Evolutionary conservation across 306 rosid species (phyloP), one percentile per base, ranked within the genome.

Genomic region (Mucuna pruriens): DNA sequence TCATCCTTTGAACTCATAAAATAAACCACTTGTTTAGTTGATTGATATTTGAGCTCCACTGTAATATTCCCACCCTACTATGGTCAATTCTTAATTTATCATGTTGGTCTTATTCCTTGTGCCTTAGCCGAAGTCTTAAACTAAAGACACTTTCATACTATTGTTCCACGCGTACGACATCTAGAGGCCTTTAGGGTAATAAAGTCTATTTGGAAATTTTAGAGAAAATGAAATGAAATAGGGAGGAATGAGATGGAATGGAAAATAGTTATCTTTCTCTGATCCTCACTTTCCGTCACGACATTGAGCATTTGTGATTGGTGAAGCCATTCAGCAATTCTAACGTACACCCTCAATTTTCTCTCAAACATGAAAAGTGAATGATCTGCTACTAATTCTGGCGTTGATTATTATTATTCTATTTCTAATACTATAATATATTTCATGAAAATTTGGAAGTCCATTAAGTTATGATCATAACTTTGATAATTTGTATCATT

Each of bases 41-140:
- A 26, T 62, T 77, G n/a, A n/a, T n/a, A n/a, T n/a, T n/a, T n/a
- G 71, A 52, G 61, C 42, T 82, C 36, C 57, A 68, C 23, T 57
- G 58, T 36, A 16, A 46, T n/a, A n/a, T 39, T 44, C 1, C 48
- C 68, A 49, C 33, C 23, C 40, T 23, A 63, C n/a, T 11, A 33
- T 23, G 7, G 64, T 55, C n/a, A n/a, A n/a, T n/a, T 82, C 38
- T 65, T 33, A 0, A n/a, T n/a, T 34, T 31, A 61, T 70, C 39
- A 15, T 9, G 34, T 45, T 69, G 45, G 72, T 71, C n/a, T n/a
- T n/a, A n/a, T n/a, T 29, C 31, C 31, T 29, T 29, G 31, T 29
- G 31, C 31, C 31, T 29, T 29, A 29, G 31, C 31, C 31, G 31
- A 29, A 29, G 40, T 38, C 40, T 4, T 38, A 38, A 38, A 38